Conservation (phyloP, 2,329 filamentous ascomycete genomes). For the Aureobasidium melanogenum region DNA sequence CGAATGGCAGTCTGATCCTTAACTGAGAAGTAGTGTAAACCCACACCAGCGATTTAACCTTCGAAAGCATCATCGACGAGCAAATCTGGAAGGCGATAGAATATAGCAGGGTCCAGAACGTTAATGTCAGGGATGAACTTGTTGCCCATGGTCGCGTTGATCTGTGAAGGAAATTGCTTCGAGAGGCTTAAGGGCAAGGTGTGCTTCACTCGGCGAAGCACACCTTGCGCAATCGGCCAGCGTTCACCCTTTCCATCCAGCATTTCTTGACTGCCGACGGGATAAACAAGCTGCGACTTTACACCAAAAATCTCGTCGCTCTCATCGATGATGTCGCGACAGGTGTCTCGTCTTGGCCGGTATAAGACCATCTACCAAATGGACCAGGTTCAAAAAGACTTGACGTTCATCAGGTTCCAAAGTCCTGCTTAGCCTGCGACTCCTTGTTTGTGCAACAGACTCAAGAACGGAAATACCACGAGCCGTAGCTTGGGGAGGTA, state of each 20-base stretch:
- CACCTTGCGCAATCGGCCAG: conserved; percentile 30
- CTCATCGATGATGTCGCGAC: conserved; percentile 59
- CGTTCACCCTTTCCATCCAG: conserved; percentile 34
- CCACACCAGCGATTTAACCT: conserved; percentile 15
- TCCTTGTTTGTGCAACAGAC: conserved; percentile 48
- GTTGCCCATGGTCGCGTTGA: conserved; percentile 42
- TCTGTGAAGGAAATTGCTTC: conserved; percentile 32
- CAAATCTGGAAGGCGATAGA: conserved; percentile 21
- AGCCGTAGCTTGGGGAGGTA: conserved; percentile 67
- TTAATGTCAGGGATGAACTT: conserved; percentile 47
- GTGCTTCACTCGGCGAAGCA: conserved; percentile 27
- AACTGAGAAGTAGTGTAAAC: neutral
- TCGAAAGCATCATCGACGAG: conserved; percentile 27
- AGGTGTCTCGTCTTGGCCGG: too few species aligned
- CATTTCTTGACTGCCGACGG: conserved; percentile 31
- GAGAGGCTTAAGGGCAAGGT: conserved; percentile 29
- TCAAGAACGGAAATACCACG: conserved; percentile 49
- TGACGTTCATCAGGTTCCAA: conserved; percentile 33
- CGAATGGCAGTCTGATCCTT: neutral
- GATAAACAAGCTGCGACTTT: conserved; percentile 37
- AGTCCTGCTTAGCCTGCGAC: conserved; percentile 17
- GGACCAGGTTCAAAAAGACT: conserved; percentile 46
- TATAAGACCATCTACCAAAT: too few species aligned
- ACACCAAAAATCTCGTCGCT: conserved; percentile 39
- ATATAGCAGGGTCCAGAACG: conserved; percentile 39